A percentile compares a stretch with the other conserved stretches of the same genome.
Conservation (phyloP, 2,329 filamentous ascomycete species). For the Ambrosiella cleistominuta region DNA sequence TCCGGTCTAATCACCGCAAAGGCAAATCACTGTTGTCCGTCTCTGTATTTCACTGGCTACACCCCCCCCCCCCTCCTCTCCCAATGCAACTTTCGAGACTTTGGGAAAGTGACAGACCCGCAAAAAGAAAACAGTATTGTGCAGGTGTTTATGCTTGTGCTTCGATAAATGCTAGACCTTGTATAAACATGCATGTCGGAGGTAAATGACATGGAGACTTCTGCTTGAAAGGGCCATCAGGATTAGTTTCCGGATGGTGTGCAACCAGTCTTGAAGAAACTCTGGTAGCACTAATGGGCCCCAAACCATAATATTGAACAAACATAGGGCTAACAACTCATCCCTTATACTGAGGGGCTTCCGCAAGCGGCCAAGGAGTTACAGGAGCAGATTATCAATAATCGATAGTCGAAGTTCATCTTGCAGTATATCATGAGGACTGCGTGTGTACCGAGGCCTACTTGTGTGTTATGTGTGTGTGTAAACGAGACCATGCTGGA, state of each 20-base stretch:
- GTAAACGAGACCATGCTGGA: too few species aligned
- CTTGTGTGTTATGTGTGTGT: too few species aligned
- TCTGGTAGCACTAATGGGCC: too few species aligned
- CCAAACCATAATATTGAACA: too few species aligned
- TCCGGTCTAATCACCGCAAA: background rate
- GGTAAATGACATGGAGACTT: too few species aligned
- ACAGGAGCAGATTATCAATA: too few species aligned
- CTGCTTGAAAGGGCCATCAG: too few species aligned
- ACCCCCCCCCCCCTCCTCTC: background rate
- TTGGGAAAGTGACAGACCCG: background rate
- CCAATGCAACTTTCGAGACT: background rate
- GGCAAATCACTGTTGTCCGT: background rate
- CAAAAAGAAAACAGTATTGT: background rate
- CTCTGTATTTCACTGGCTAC: background rate
- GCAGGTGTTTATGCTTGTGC: background rate
- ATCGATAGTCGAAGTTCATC: too few species aligned
- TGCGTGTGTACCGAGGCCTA: too few species aligned
- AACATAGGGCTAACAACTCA: too few species aligned
- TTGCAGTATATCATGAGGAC: too few species aligned
- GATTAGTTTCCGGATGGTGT: background rate
- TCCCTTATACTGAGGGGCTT: background rate
- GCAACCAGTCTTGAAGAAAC: background rate
- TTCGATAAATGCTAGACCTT: background rate
- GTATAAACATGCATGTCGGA: background rate
- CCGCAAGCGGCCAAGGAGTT: background rate